Evolutionary conservation across 805 yeast species (phyloP), one percentile per base, ranked within the genome.

Genomic region (Yamadazyma sp.): DNA sequence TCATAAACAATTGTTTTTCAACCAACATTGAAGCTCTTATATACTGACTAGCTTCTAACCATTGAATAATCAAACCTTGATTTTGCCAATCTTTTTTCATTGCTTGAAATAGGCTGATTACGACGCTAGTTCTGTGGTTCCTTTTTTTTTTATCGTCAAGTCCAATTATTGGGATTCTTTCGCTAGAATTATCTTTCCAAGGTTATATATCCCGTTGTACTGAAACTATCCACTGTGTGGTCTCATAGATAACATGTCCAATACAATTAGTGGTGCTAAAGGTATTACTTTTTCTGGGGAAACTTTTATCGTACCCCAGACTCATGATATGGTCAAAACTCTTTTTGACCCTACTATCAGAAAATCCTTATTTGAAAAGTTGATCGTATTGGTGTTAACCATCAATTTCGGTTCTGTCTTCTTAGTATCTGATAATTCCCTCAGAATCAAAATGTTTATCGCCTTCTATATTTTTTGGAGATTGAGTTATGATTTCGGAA

Each of bases 311-410:
- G 73, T 70, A 23, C 84, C 85, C 1, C 72, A 74, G 46, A 86
- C 95, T 20, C 82, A 81, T 49, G 95, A 86, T 53, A 85, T 86
- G 93, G 82, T 86, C 22, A 70, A 86, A 43, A 80, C 91, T 1
- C 62, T 86, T 32, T 79, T 86, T 48, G 91, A 86, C 60, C 93
- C 94, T 2, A 73, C 81, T 1, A 58, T 84, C 34, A 70, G 73
- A 34, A 86, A 86, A 52, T 80, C 89, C 0, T 58, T 74, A 33
- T 69, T 79, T 31, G 95, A 86, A 52, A 44, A 71, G n/a, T 46
- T 73, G 24, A 84, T 85, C 39, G 69, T 82, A 15, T 33, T 65
- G 20, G 36, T 56, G 11, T 49, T 67, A 33, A 13, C 30, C 5
- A 47, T 51, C 7, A 53, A 65, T 21, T 63, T 62, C 38, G 45